These are phyloP conservation scores for Fraxinus anomala DNA, from an alignment of 257 asterid genomes.

Conservation along the genomic window DNA sequence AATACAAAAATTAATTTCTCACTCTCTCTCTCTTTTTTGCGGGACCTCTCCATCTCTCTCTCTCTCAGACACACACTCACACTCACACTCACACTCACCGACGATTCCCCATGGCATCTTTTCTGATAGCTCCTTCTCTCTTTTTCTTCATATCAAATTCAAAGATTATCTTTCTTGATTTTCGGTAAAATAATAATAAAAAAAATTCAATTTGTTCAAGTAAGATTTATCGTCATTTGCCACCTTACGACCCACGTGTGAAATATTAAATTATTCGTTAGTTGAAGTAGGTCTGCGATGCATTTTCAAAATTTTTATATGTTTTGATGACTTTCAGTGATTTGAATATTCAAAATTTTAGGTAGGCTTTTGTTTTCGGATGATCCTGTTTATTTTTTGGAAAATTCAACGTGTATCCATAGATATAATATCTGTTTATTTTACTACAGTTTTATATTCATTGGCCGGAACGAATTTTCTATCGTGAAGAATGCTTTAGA, in stretches of 20 bases:
- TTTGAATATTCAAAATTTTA: conserved; percentile 39
- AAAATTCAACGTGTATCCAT: conserved; percentile 31
- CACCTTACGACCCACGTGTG: conserved; percentile 41
- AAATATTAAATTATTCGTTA: conserved; percentile 36
- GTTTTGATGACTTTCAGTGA: conserved; percentile 47
- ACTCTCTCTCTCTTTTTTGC: conserved; percentile 15
- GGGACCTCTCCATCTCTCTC: conserved; percentile 10
- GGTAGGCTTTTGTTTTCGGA: conserved; percentile 59
- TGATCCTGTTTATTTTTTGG: conserved; percentile 29
- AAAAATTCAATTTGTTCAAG: conserved; percentile 10
- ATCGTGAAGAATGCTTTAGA: conserved; percentile 33
- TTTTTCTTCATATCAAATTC: conserved; percentile 9
- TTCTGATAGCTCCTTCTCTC: conserved; percentile 18
- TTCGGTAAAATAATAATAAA: neutral
- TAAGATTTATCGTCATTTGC: conserved; percentile 29
- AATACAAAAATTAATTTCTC: neutral
- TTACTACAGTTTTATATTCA: conserved; percentile 31
- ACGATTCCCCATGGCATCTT: conserved; percentile 33
- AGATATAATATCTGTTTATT: conserved; percentile 12
- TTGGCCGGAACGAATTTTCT: conserved; percentile 32
- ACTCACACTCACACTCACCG: neutral
- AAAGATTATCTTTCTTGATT: neutral
- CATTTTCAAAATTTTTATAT: conserved; percentile 30
- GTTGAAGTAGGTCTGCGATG: conserved; percentile 33
- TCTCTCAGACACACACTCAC: neutral